phyloP scores from a whole-genome alignment of 1,139 yeast species.

The Suhomyces atakaporum region DNA sequence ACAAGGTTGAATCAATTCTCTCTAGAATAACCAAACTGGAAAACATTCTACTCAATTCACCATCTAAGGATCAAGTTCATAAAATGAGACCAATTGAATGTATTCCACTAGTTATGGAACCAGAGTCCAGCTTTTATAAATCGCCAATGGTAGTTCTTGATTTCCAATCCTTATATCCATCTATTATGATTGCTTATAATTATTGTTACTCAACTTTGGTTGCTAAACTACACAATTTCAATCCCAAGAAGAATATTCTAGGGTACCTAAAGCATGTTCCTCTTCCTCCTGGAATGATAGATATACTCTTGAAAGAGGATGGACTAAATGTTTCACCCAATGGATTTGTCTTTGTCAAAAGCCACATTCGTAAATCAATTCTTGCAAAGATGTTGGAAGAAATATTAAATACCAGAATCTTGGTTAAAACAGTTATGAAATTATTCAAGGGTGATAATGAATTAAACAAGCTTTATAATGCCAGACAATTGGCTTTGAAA shows the following conservation, averaged over 20 bases:
- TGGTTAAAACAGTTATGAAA: constrained; percentile 75
- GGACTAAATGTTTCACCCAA: constrained; percentile 75
- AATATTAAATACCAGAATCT: constrained; percentile 73
- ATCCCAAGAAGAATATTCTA: constrained; percentile 40
- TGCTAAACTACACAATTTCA: constrained; percentile 64
- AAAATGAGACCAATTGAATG: constrained; percentile 85
- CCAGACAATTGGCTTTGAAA: constrained; percentile 83
- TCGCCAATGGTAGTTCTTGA: constrained; percentile 89
- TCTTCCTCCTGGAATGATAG: constrained; percentile 60
- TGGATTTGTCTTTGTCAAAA: constrained; percentile 75
- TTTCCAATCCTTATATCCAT: constrained; percentile 92
- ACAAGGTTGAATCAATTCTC: constrained; percentile 83
- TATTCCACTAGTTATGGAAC: constrained; percentile 91
- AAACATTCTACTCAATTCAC: constrained; percentile 71
- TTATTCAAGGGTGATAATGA: constrained; percentile 46
- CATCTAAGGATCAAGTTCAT: constrained; percentile 79
- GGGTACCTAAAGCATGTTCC: constrained; percentile 48
- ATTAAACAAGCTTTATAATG: constrained; percentile 61
- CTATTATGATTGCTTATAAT: constrained; percentile 87
- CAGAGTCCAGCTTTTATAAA: constrained; percentile 78
- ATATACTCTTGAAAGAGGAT: constrained; percentile 49
- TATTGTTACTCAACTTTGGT: constrained; percentile 87
- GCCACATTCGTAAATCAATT: constrained; percentile 66
- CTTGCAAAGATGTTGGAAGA: constrained; percentile 85
- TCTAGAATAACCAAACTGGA: constrained; percentile 75